Evolutionary conservation across 208 protist genomes (phyloP), one percentile per base, ranked within the genome.

Genomic region (Leishmania tarentolae): DNA sequence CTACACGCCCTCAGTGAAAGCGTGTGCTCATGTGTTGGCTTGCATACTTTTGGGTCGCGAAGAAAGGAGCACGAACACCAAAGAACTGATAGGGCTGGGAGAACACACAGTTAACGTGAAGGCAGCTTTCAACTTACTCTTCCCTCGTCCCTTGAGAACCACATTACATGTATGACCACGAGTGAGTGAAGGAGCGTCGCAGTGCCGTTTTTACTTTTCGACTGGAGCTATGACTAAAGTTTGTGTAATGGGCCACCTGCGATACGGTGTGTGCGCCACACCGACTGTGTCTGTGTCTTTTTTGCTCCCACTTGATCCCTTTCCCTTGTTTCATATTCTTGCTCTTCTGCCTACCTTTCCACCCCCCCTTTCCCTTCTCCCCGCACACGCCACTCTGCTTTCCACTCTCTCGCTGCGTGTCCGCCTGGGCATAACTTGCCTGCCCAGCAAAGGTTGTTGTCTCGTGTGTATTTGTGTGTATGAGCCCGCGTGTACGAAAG

Each of bases 211-310:
- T 50, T 50, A 13, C 28, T 28, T 47, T 50, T 70, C 15, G 40
- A 21, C 31, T 44, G 40, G 28, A 63, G 31, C 21, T 19, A 8
- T n/a, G 11, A 63, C 28, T 7, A 11, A 31, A 31, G 3, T 46
- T 3, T 69, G 5, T 78, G 53, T 56, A 80, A 31, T 66, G 28
- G 31, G 61, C 3, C 31, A 40, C 13, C 28, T 37, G n/a, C 19
- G 15, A 31, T 17, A 2, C 13, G 61, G 61, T 19, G 61, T 40
- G n/a, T 31, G 31, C n/a, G 61, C n/a, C 61, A 37, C 21, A 4
- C 21, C 35, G 52, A 80, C 42, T 78, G n/a, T 42, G 53, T 84
- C 79, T 42, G 37, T 68, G 77, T 80, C 7, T 65, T 59, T 73
- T 73, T 50, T 75, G 74, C 68, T 9, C 57, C 76, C 44, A 61